Evolutionary conservation across 768 basidiomycete genomes (phyloP), one percentile per base, ranked within the genome.

Genomic region (Clathrus columnatus): DNA sequence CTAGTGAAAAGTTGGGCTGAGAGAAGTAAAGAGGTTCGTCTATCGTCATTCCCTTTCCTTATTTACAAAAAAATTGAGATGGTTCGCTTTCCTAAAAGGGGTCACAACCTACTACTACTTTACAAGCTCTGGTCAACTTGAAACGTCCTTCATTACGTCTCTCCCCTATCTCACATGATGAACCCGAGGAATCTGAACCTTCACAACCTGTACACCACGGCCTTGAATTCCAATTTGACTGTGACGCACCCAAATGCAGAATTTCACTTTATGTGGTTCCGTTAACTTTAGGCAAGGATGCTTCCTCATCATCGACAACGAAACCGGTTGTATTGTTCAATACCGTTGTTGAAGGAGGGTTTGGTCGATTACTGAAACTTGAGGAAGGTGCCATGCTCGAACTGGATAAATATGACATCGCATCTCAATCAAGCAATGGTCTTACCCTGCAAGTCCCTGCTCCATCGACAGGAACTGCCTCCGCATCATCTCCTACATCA

Each of bases 81-180:
- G 17, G 20, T 42, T 20, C 36, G 21, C 46, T 43, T 7, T 2
- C 51, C 54, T 26, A 18, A 62, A 14, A 91, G 89, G 68, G 82
- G 27, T 78, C 83, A 8, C 86, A 91, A 63, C 83, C 92, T 0
- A 95, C 93, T 0, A 97, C 93, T 0, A 95, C 93, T 1, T 75
- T 97, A 0, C 93, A 96, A 70, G 93, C 93, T 0, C 77, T 94
- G 29, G 92, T 96, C 60, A 97, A 96, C 65, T 82, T 96, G 62
- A 95, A 94, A 66, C 81, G 93, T 4, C 93, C 93, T 0, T 84
- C 90, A 1, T 76, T 97, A 29, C 80, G 85, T 11, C 79, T 94
- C 3, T 83, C 82, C 7, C 90, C 85, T 0, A 72, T 87, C 18
- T 62, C 75, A 3, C 62, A 68, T 20, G 67, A 67, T 23, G 64